phyloP scores from a whole-genome alignment of 768 basidiomycete genomes.

The Pulveroboletus sp. region DNA sequence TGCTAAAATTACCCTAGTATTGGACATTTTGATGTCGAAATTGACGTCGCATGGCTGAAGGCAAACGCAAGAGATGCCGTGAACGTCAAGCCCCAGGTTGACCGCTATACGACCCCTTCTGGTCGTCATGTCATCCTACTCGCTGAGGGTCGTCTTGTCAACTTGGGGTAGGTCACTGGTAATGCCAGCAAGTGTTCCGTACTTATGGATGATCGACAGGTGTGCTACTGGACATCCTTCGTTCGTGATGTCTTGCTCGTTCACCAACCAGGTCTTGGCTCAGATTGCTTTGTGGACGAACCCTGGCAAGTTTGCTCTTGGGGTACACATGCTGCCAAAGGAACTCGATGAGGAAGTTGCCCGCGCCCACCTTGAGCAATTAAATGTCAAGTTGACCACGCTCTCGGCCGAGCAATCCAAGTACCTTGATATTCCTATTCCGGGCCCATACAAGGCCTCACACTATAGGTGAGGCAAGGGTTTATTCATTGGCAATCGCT shows the following conservation, averaged over 20 bases:
- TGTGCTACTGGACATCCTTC: slow-evolving; percentile 99
- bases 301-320: slow-evolving; percentile 87
- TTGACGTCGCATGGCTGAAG: slow-evolving; percentile 99
- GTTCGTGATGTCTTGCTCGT: slow-evolving; percentile 99
- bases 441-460: slow-evolving; percentile 73
- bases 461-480: slow-evolving; percentile 53
- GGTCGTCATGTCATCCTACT: slow-evolving; percentile 97
- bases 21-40: slow-evolving; percentile 84
- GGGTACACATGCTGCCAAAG: slow-evolving; percentile 98
- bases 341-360: slow-evolving; percentile 99
- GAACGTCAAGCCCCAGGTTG: slow-evolving; percentile 99
- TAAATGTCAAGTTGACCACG: slow-evolving; percentile 91
- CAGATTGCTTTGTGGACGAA: slow-evolving; percentile 98
- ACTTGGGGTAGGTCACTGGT: slow-evolving; percentile 68
- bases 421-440: slow-evolving; percentile 87
- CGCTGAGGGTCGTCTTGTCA: slow-evolving; percentile 98
- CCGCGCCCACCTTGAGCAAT: slow-evolving; percentile 84
- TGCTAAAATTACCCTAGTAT: slow-evolving; percentile 45
- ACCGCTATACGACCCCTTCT: slow-evolving; percentile 88
- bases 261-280: slow-evolving; percentile 96
- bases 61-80: slow-evolving; percentile 73
- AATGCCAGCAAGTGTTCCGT: background rate
- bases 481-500: background rate
- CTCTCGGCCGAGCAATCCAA: slow-evolving; percentile 68
- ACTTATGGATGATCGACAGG: slow-evolving; percentile 32